Evolutionary conservation across 108 stramenopile genomes (phyloP).

Genomic region (Skeletonema costatum): DNA sequence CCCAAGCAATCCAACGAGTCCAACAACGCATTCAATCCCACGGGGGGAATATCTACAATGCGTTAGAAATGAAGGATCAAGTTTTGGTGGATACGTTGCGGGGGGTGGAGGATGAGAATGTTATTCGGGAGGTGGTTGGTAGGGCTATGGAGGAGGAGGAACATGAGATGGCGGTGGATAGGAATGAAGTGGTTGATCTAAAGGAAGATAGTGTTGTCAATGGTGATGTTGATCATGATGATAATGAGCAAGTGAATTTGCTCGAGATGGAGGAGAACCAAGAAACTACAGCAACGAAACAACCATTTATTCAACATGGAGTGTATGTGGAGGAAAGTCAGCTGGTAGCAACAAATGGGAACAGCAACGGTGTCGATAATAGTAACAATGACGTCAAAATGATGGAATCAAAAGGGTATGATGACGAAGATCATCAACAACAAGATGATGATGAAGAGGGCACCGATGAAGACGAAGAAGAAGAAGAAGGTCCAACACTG

Average conservation of each 20-base stretch:
- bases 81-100: conserved; percentile 24
- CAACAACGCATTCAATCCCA: conserved; percentile 28
- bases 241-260: neutral
- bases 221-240: neutral
- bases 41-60: conserved; percentile 28
- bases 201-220: neutral
- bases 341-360: neutral
- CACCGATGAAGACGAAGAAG: conserved; percentile 51
- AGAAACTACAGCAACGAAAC: neutral
- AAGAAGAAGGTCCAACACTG: conserved; percentile 58
- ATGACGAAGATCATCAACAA: neutral
- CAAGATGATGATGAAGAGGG: conserved; percentile 10
- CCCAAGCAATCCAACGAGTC: conserved; percentile 42
- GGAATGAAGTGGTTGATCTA: neutral
- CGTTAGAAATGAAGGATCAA: conserved; percentile 8
- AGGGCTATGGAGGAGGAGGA: neutral
- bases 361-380: neutral
- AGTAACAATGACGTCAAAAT: neutral
- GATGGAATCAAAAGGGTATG: neutral
- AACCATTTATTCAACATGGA: too few species aligned
- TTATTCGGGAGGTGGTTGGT: conserved; percentile 7
- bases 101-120: neutral
- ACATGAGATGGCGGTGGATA: neutral
- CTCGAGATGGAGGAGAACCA: neutral
- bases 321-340: neutral